phyloP scores from a whole-genome alignment of 1,284 basidiomycete genomes.

The Microbotryum violaceum region DNA sequence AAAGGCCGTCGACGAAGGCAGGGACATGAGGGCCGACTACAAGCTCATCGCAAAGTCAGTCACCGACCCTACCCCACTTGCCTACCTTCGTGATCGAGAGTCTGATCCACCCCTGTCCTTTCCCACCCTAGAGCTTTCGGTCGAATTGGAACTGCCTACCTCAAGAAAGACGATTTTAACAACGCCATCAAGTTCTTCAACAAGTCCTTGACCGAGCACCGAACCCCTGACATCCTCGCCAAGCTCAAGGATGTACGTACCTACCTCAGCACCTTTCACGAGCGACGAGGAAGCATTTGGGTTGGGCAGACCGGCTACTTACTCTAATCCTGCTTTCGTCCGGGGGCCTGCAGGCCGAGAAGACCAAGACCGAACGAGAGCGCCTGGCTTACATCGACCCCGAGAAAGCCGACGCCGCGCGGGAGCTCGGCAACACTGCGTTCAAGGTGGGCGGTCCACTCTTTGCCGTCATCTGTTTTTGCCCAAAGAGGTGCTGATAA shows the following conservation, averaged over 20 bases:
- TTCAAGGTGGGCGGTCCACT: conserved; percentile 58
- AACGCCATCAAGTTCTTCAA: conserved; percentile 82
- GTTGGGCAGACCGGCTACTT: conserved; percentile 7
- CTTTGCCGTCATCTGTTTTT: not conserved
- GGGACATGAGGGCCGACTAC: conserved; percentile 53
- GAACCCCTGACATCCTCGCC: conserved; percentile 83
- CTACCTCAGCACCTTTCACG: conserved; percentile 1
- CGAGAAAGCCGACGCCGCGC: conserved; percentile 68
- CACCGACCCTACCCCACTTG: not conserved
- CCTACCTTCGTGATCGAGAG: not conserved
- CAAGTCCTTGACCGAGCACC: conserved; percentile 84
- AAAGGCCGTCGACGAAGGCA: conserved; percentile 90
- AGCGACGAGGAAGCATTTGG: conserved; percentile 25
- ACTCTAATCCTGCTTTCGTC: not conserved
- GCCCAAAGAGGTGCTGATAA: not conserved
- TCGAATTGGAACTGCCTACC: conserved; percentile 78
- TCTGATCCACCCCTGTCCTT: not conserved
- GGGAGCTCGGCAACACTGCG: conserved; percentile 82
- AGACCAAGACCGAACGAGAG: conserved; percentile 66
- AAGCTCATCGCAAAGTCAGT: conserved; percentile 51
- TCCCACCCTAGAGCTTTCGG: conserved; percentile 61
- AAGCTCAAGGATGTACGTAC: conserved; percentile 64
- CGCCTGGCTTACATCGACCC: conserved; percentile 83
- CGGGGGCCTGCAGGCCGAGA: conserved; percentile 51
- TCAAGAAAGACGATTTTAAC: conserved; percentile 67